phyloP scores from a whole-genome alignment of 2,329 filamentous ascomycete species.

The Arthroderma sp. region DNA sequence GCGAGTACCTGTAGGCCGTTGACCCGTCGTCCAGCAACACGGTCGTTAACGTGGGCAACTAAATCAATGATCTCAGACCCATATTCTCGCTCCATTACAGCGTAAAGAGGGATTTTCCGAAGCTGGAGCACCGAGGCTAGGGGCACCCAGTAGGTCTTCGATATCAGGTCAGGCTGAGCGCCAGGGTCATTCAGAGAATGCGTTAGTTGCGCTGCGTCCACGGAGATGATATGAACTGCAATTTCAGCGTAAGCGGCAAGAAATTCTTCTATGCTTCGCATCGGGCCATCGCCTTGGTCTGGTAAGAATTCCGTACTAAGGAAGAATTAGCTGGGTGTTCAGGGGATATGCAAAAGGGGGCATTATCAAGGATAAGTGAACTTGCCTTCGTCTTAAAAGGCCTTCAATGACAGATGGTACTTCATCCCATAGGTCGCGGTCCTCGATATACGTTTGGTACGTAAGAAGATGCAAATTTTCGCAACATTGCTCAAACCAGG shows the following conservation, averaged over 20 bases:
- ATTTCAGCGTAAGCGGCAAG: constrained; percentile 31
- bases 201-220: constrained; percentile 29
- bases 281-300: constrained; percentile 22
- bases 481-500: constrained; percentile 33
- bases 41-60: constrained; percentile 22
- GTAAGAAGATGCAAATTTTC: constrained; percentile 25
- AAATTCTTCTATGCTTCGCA: constrained; percentile 31
- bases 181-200: constrained; percentile 22
- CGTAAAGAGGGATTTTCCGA: constrained; percentile 28
- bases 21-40: constrained; percentile 19
- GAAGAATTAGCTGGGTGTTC: not conserved
- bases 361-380: not conserved
- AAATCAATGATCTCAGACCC: constrained; percentile 21
- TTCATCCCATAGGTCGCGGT: constrained; percentile 36
- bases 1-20: constrained; percentile 20
- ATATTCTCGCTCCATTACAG: constrained; percentile 23
- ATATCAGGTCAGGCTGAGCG: constrained; percentile 21
- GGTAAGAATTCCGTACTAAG: constrained; percentile 24
- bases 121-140: constrained; percentile 28
- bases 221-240: constrained; percentile 29
- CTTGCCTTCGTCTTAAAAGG: constrained; percentile 32
- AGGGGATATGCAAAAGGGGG: not conserved
- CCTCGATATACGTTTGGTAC: constrained; percentile 26
- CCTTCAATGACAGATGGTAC: constrained; percentile 31
- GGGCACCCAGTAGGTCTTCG: constrained; percentile 25